Conservation (phyloP, 1,284 basidiomycete genomes). For the Apiotrichum akiyoshidainum region DNA sequence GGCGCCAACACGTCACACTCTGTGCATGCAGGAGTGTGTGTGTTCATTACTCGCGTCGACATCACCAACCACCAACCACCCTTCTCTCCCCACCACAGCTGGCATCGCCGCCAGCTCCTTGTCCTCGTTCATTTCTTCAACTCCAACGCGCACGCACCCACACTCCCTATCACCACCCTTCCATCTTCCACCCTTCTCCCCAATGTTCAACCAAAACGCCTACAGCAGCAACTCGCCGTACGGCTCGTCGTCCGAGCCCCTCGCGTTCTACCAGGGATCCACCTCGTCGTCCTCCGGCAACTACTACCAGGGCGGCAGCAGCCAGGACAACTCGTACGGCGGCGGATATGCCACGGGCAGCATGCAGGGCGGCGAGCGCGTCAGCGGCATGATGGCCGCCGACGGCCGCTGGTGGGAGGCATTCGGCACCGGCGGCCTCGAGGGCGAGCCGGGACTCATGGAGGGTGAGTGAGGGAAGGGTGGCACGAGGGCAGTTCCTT, state of each 20-base stretch:
- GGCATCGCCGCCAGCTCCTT: background rate
- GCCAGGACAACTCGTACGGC: conserved; percentile 6
- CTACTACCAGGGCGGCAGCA: conserved; percentile 2
- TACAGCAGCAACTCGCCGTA: conserved; percentile 21
- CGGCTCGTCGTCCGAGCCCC: conserved; percentile 29
- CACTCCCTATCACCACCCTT: background rate
- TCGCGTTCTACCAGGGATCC: conserved; percentile 42
- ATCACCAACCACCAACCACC: no score
- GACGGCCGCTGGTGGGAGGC: conserved; percentile 86
- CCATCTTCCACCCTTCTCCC: background rate
- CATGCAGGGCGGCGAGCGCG: conserved; percentile 30
- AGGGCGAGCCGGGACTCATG: conserved; percentile 86
- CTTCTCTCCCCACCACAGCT: no score
- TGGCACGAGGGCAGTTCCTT: background rate
- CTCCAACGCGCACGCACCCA: no score
- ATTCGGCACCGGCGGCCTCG: conserved; percentile 91
- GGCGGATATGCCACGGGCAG: conserved; percentile 12
- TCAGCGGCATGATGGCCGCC: conserved; percentile 66
- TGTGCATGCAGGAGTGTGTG: no score
- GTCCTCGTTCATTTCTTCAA: background rate
- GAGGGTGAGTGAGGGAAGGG: conserved; percentile 63
- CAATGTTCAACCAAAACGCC: conserved; percentile 27
- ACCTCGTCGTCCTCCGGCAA: conserved; percentile 9
- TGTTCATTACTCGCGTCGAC: no score
- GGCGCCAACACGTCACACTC: no score